A percentile compares a stretch with the other conserved stretches of the same genome.
phyloP scores from a whole-genome alignment of 768 basidiomycete genomes.

The Hygrophorus russula region DNA sequence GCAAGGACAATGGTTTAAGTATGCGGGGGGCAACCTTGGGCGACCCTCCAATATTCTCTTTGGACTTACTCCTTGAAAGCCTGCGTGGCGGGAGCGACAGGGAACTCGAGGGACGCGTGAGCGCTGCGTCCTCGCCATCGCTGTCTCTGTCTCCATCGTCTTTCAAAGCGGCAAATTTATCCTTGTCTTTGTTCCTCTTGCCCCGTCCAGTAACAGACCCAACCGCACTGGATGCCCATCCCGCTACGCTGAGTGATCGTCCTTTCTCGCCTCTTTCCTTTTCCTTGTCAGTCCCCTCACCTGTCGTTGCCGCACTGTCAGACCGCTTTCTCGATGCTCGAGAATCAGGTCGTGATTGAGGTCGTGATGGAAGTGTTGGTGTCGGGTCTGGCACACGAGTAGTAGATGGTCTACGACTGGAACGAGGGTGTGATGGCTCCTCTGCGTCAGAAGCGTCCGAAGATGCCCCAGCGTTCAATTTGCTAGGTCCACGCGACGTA shows the following conservation, averaged over 20 bases:
- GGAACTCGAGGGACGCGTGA: slow-evolving; percentile 13
- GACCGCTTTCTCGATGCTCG: slow-evolving; percentile 56
- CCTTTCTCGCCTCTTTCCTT: slow-evolving; percentile 26
- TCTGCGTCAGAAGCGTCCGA: slow-evolving; percentile 9
- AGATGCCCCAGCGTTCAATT: slow-evolving; percentile 6
- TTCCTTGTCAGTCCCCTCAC: slow-evolving; percentile 21
- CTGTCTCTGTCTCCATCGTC: slow-evolving; percentile 25
- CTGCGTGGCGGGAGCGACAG: slow-evolving; percentile 19
- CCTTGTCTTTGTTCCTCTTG: slow-evolving; percentile 46
- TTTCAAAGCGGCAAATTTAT: slow-evolving; percentile 42
- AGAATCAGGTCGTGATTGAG: slow-evolving; percentile 43
- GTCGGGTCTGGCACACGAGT: slow-evolving; percentile 31
- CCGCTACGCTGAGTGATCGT: slow-evolving; percentile 35
- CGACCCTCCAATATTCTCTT: slow-evolving; percentile 17
- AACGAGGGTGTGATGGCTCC: slow-evolving; percentile 8
- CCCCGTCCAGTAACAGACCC: slow-evolving; percentile 46
- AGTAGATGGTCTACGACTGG: slow-evolving; percentile 16
- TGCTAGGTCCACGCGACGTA: slow-evolving; percentile 8
- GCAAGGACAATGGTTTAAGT: slow-evolving; percentile 37
- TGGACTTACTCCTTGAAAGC: slow-evolving; percentile 24
- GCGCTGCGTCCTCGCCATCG: slow-evolving; percentile 16
- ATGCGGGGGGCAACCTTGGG: slow-evolving; percentile 29
- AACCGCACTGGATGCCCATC: slow-evolving; percentile 62
- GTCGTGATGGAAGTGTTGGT: slow-evolving; percentile 20
- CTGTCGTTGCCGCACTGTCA: slow-evolving; percentile 38